Percentiles rank a stretch among this genome's conserved stretches.
phyloP scores from a whole-genome alignment of 345 rosid genomes.

The Boechera divaricarpa region DNA sequence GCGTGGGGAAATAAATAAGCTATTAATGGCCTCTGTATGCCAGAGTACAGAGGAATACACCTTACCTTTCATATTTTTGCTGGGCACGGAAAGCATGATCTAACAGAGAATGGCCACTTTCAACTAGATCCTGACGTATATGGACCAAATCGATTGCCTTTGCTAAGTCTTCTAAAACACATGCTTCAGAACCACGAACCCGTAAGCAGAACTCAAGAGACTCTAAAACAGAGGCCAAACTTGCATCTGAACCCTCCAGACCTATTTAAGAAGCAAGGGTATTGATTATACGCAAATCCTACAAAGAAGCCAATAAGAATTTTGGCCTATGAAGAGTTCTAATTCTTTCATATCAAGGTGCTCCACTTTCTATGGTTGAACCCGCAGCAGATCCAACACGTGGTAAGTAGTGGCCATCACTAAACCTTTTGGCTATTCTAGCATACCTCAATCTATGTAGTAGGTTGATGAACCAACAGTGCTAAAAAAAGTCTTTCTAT shows the following conservation, averaged over 20 bases:
- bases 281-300: conserved; percentile 1
- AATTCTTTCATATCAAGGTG: background rate
- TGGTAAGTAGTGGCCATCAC: background rate
- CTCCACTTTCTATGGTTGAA: background rate
- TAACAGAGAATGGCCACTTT: conserved; percentile 78
- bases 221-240: conserved; percentile 79
- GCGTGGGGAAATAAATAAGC: background rate
- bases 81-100: conserved; percentile 82
- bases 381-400: background rate
- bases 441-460: background rate
- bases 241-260: conserved; percentile 92
- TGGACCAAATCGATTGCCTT: conserved; percentile 89
- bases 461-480: conserved; percentile 2
- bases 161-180: conserved; percentile 86
- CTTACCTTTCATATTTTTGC: conserved; percentile 90
- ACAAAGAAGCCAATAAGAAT: background rate
- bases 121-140: conserved; percentile 77
- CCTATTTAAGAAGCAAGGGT: conserved; percentile 51
- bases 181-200: conserved; percentile 94
- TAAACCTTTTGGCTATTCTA: conserved; percentile 10
- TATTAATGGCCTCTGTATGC: background rate
- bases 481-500: background rate
- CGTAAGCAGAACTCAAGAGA: conserved; percentile 89
- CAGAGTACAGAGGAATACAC: background rate
- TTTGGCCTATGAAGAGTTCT: background rate